These are phyloP conservation scores for Aureobasidium vineae DNA, from an alignment of 2,329 filamentous ascomycete genomes.

Conservation along the genomic window DNA sequence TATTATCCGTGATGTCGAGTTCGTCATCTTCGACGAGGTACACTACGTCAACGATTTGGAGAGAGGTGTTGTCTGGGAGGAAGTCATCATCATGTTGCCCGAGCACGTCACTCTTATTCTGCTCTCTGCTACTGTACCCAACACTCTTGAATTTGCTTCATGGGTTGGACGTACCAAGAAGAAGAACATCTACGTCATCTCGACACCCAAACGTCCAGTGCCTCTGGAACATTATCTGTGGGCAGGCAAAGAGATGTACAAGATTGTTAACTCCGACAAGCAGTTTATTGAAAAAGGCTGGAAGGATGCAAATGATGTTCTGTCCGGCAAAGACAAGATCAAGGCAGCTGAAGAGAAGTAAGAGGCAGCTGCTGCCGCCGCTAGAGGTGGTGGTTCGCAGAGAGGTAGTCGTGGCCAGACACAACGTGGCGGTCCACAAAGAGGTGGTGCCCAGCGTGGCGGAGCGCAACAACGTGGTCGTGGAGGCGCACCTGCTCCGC, in stretches of 20 bases:
- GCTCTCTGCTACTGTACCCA: constrained; percentile 93
- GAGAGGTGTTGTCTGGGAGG: constrained; percentile 97
- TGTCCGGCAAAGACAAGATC: constrained; percentile 78
- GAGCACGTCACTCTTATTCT: constrained; percentile 95
- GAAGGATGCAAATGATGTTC: constrained; percentile 84
- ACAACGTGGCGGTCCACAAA: constrained; percentile 51
- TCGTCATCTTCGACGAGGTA: constrained; percentile 98
- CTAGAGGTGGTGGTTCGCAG: constrained; percentile 50
- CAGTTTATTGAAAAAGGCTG: constrained; percentile 88
- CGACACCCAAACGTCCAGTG: constrained; percentile 90
- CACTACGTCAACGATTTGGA: constrained; percentile 98
- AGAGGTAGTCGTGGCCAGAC: constrained; percentile 54
- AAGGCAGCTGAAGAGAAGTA: constrained; percentile 54
- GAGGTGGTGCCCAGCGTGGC: constrained; percentile 50
- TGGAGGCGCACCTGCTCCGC: constrained; percentile 51
- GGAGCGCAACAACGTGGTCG: constrained; percentile 54
- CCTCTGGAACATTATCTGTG: constrained; percentile 95
- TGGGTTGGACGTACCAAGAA: constrained; percentile 98
- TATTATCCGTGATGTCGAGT: constrained; percentile 94
- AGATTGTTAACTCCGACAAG: constrained; percentile 92
- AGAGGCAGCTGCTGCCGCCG: constrained; percentile 48
- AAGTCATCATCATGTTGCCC: constrained; percentile 99
- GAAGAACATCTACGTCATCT: constrained; percentile 99
- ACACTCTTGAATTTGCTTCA: constrained; percentile 95
- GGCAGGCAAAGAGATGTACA: constrained; percentile 88